Evolutionary conservation across 306 rosid genomes (phyloP), one percentile per base, ranked within the genome.

Genomic region (Oemleria cerasiformis): DNA sequence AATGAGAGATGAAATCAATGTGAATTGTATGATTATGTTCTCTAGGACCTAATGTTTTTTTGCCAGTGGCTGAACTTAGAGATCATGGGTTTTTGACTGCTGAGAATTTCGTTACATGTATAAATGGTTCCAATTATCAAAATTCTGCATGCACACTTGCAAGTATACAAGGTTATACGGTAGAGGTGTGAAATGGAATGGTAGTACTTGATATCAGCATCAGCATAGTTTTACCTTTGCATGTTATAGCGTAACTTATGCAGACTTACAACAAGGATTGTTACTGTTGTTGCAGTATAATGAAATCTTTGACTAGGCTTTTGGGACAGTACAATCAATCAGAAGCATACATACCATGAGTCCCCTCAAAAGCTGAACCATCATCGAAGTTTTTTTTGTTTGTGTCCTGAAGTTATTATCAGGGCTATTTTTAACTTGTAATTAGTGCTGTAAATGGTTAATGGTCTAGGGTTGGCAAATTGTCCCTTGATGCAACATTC

Each of bases 211-310:
- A 64, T 42, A 30, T 30, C 36, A 30, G 36, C 36, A 17, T 4
- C 1, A 25, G 42, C 53, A 63, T 56, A 23, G 62, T 23, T 56
- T 56, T 50, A 6, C 55, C 15, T 57, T 60, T 72, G 13, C 75
- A 16, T 44, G n/a, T 60, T 54, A n/a, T n/a, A 39, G 63, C 53
- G 73, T 40, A 48, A 14, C 39, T 65, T 65, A 21, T 45, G 16
- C 9, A 50, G 19, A 5, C 36, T 30, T 3, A 45, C 13, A 51
- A 51, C 11, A 51, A 51, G 57, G 23, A 43, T 7, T 20, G 5
- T 43, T 23, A 16, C 7, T 10, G 17, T 23, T 23, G 63, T 70
- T 19, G 50, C 34, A 47, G 75, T 23, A 16, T 20, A 23, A 14
- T 25, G 54, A 41, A 13, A 41, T 41, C 5, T 42, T 40, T 14